Evolutionary conservation across 2,329 filamentous ascomycete species (phyloP), one percentile per base, ranked within the genome.

Genomic region (Alternaria arborescens): DNA sequence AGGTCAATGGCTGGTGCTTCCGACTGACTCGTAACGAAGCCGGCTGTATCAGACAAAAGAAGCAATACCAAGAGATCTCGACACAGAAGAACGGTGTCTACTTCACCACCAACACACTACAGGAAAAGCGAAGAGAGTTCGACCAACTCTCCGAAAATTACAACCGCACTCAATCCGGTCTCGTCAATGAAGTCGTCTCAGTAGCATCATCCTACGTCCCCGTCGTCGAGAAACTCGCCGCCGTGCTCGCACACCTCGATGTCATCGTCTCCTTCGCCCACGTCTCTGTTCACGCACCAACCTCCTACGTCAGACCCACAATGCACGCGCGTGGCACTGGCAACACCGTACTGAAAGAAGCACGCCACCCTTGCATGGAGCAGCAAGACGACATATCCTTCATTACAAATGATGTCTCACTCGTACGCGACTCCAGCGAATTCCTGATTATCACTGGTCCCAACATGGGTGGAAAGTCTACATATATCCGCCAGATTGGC

Each of bases 81-180:
- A 99, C 96, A 0, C 95, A 98, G 80, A 99, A 99, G 85, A 99
- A 97, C 77, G 95, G 95, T 43, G 95, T 98, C 56, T 99, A 95
- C 82, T 99, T 99, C 79, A 98, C 95, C 1, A 99, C 95, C 4
- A 89, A 88, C 55, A 88, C 86, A 32, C 84, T 99, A 70, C 90
- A 93, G 73, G 86, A 88, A 26, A 87, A 94, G 71, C 90, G 95
- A 32, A 88, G 94, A 54, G 94, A 99, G 72, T 93, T 97, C 68
- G 94, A 99, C 74, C 94, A 98, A 78, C 85, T 97, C 0, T 96
- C 93, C 0, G 90, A 93, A 63, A 97, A 93, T 75, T 99, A 99
- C 82, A 97, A 97, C 80, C 89, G 93, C 55, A 98, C 94, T 0
- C 96, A 99, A 80, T 91, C 88, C 62, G 93, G 94, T 47, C 85